phyloP scores from a whole-genome alignment of 441 rosid species.

The Pelargonium fulgidum region DNA sequence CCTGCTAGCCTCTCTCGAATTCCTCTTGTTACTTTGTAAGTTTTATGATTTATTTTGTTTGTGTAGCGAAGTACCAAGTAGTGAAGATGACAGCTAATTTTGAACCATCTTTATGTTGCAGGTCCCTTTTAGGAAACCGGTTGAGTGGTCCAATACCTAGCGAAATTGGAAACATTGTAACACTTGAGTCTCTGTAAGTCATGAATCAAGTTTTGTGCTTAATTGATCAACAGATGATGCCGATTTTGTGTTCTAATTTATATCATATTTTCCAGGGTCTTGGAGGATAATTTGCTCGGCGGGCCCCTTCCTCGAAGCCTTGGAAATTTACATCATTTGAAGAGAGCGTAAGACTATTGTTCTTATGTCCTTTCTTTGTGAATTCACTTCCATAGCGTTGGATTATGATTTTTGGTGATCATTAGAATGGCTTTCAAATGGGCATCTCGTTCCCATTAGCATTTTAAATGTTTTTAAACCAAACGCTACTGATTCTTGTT shows the following conservation, averaged over 20 bases:
- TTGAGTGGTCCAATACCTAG: constrained; percentile 58
- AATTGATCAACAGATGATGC: background rate
- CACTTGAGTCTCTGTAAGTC: constrained; percentile 56
- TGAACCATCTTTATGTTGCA: constrained; percentile 15
- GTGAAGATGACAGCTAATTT: background rate
- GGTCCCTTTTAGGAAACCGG: constrained; percentile 60
- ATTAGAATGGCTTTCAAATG: too few species aligned
- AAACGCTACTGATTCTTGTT: background rate
- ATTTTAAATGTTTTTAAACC: background rate
- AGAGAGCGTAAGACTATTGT: constrained; percentile 41
- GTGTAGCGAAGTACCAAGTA: background rate
- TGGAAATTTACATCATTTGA: constrained; percentile 49
- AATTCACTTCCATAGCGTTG: too few species aligned
- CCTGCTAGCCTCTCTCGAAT: constrained; percentile 49
- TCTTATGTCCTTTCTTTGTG: too few species aligned
- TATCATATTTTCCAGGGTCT: constrained; percentile 33
- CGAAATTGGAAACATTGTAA: constrained; percentile 45
- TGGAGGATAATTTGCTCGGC: constrained; percentile 52
- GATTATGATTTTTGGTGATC: too few species aligned
- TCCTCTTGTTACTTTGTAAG: constrained; percentile 51
- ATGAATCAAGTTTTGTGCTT: background rate
- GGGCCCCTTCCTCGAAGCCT: constrained; percentile 57
- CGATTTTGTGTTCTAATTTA: background rate
- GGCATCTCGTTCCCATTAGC: too few species aligned
- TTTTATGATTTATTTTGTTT: background rate